Percentiles rank a stretch among this genome's conserved stretches.
These are phyloP conservation scores for Lepidium aucheri DNA, from an alignment of 345 rosid genomes.

Conservation along the genomic window DNA sequence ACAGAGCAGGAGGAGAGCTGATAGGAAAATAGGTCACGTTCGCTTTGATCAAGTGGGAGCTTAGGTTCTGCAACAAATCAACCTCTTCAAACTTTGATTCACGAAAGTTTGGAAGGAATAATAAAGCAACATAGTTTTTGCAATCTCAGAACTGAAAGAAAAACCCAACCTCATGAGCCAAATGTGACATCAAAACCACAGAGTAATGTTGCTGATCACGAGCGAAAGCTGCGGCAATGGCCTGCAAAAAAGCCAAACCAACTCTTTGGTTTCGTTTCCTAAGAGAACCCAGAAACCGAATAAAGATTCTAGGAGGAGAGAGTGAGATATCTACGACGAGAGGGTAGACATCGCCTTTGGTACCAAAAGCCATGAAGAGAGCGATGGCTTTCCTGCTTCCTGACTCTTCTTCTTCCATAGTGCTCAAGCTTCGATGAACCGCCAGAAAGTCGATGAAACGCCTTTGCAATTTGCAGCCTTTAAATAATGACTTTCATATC, in stretches of 20 bases:
- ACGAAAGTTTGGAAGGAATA: background rate
- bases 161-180: constrained; percentile 55
- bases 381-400: constrained; percentile 44
- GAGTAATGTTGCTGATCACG: constrained; percentile 39
- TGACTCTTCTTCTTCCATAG: constrained; percentile 17
- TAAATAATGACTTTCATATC: background rate
- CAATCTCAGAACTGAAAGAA: background rate
- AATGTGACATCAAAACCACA: constrained; percentile 66
- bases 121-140: background rate
- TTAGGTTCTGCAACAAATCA: constrained; percentile 38
- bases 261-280: background rate
- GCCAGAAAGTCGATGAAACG: background rate
- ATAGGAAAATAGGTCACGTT: constrained; percentile 35
- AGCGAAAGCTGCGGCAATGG: constrained; percentile 72
- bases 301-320: background rate
- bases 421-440: constrained; percentile 4
- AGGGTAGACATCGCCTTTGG: constrained; percentile 79
- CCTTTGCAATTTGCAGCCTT: background rate
- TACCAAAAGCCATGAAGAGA: constrained; percentile 80
- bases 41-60: constrained; percentile 41
- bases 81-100: background rate
- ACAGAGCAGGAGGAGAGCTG: constrained; percentile 66
- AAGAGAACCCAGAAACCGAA: background rate
- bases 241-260: constrained; percentile 31
- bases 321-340: constrained; percentile 48